phyloP scores from a whole-genome alignment of 768 basidiomycete species.

The Rhodosporidiobolus odoratus region DNA sequence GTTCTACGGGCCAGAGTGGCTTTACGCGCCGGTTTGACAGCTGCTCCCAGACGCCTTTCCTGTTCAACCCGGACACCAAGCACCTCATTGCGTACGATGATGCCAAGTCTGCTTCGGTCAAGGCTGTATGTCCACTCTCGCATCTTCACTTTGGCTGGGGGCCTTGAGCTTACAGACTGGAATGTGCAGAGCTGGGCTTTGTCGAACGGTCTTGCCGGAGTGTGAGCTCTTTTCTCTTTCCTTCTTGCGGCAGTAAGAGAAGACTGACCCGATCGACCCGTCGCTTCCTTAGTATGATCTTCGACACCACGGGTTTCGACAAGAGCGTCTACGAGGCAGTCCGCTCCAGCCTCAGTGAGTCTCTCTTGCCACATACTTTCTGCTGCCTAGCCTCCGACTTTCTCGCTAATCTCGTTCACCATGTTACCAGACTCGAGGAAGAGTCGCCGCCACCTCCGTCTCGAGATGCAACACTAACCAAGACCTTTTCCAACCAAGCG shows the following conservation, averaged over 20 bases:
- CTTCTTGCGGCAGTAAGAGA: too few species aligned
- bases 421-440: not conserved
- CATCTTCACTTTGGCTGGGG: not conserved
- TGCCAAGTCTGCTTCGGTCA: not conserved
- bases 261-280: not conserved
- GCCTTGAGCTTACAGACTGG: not conserved
- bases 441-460: not conserved
- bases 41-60: constrained; percentile 33
- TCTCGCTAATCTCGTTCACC: not conserved
- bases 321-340: constrained; percentile 4
- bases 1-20: constrained; percentile 8
- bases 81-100: constrained; percentile 33
- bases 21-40: constrained; percentile 24
- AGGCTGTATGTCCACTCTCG: constrained; percentile 9
- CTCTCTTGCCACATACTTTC: too few species aligned
- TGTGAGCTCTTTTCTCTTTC: not conserved
- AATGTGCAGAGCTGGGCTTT: constrained; percentile 5
- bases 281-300: constrained; percentile 12
- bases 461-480: too few species aligned
- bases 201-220: constrained; percentile 12
- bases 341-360: constrained; percentile 6
- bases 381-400: not conserved
- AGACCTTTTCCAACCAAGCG: too few species aligned
- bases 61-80: constrained; percentile 20
- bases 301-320: constrained; percentile 12